These are phyloP conservation scores for Dinochytrium kinnereticum DNA, from an alignment of 371 early-diverging fungal genomes.

Conservation along the genomic window DNA sequence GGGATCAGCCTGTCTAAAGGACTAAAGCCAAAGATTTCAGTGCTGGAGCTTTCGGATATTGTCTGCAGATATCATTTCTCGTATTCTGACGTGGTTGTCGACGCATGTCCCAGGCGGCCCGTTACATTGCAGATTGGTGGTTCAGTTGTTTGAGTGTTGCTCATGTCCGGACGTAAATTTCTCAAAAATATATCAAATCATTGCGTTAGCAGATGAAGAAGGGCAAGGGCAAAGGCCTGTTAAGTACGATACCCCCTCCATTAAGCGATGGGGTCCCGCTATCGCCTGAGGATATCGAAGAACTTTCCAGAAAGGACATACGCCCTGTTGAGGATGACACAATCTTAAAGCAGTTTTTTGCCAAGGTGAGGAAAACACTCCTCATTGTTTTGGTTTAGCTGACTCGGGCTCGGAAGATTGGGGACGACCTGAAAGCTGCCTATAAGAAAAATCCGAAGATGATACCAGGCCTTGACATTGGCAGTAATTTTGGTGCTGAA, in stretches of 20 bases:
- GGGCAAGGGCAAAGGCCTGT: no score
- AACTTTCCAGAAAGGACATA: background rate
- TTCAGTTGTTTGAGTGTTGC: no score
- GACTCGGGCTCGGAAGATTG: background rate
- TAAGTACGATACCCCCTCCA: no score
- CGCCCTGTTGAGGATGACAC: background rate
- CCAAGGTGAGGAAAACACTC: background rate
- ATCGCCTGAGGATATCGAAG: no score
- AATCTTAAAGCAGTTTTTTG: background rate
- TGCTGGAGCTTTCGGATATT: background rate
- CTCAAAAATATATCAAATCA: no score
- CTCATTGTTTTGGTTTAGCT: background rate
- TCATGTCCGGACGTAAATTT: no score
- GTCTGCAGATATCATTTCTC: background rate
- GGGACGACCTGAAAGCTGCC: background rate
- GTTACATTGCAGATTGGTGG: background rate
- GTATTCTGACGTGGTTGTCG: background rate
- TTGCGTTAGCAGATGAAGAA: no score
- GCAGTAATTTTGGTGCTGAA: background rate
- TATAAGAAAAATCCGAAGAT: background rate
- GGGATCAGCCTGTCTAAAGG: background rate
- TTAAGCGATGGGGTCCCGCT: no score
- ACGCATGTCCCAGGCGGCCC: background rate
- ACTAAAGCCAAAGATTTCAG: background rate
- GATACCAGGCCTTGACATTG: conserved; percentile 1